Percentiles rank a stretch among this genome's conserved stretches.
Conservation (phyloP, 495 filamentous ascomycete genomes). For the Neurospora terricola region DNA sequence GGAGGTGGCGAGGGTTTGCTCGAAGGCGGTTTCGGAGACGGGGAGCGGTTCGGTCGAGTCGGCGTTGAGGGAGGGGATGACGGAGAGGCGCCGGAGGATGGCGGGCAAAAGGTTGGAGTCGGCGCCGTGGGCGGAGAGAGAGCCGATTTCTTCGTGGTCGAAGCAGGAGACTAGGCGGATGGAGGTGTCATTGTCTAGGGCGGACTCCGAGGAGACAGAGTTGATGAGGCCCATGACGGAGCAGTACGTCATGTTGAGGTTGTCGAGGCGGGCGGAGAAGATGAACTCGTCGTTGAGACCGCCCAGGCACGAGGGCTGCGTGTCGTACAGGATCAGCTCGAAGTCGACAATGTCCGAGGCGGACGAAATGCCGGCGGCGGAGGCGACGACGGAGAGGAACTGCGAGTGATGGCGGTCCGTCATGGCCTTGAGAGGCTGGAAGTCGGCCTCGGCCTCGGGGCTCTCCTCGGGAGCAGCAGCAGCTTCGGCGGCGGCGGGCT, state of each 20-base stretch:
- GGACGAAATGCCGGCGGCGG: constrained; percentile 56
- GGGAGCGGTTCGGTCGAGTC: constrained; percentile 38
- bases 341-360: constrained; percentile 77
- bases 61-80: constrained; percentile 47
- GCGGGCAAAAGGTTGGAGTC: constrained; percentile 86
- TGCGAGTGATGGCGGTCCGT: constrained; percentile 83
- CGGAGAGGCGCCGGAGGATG: constrained; percentile 77
- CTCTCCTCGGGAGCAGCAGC: constrained; percentile 30
- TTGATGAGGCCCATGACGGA: constrained; percentile 69
- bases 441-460: constrained; percentile 42
- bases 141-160: constrained; percentile 97
- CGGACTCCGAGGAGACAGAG: constrained; percentile 50
- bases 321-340: constrained; percentile 92
- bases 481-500: constrained; percentile 27
- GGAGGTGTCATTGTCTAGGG: constrained; percentile 61
- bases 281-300: constrained; percentile 91
- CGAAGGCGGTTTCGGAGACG: constrained; percentile 62
- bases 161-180: constrained; percentile 89
- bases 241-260: constrained; percentile 92
- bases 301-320: constrained; percentile 79
- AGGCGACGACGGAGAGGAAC: constrained; percentile 77
- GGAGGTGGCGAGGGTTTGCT: constrained; percentile 84
- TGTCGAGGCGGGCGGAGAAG: constrained; percentile 86
- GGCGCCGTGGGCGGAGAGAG: constrained; percentile 81
- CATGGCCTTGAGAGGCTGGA: constrained; percentile 63